Percentiles rank a stretch among this genome's conserved stretches.
phyloP scores from a whole-genome alignment of 257 asterid species.

The Solanum bulbocastanum region DNA sequence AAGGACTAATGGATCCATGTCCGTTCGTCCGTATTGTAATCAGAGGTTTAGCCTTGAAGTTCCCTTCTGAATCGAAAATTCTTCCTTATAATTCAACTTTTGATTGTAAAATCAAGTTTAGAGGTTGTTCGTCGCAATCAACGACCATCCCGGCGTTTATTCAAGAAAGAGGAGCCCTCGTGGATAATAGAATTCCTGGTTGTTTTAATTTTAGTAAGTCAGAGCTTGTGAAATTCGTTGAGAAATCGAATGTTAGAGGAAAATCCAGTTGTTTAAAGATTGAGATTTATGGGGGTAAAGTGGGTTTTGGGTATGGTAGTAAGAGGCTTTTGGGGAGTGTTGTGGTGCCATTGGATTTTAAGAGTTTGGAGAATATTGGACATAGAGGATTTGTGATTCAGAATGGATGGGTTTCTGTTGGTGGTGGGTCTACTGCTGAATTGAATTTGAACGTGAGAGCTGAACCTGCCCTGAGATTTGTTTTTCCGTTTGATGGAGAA shows the following conservation, averaged over 20 bases:
- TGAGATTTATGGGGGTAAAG: conserved; percentile 33
- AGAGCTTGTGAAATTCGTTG: conserved; percentile 48
- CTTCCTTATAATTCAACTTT: background rate
- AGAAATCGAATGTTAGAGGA: conserved; percentile 13
- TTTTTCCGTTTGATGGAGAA: conserved; percentile 87
- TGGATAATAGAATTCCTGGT: conserved; percentile 41
- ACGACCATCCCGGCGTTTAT: conserved; percentile 30
- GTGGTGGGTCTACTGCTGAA: conserved; percentile 24
- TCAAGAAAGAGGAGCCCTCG: conserved; percentile 26
- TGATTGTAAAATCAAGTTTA: conserved; percentile 59
- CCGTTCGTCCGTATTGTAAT: conserved; percentile 69
- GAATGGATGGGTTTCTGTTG: conserved; percentile 65
- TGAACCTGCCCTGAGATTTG: conserved; percentile 92
- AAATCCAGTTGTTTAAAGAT: conserved; percentile 24
- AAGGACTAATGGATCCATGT: conserved; percentile 76
- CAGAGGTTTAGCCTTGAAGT: conserved; percentile 42
- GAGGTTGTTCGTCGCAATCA: conserved; percentile 38
- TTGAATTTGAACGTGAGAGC: conserved; percentile 65
- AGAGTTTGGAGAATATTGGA: conserved; percentile 34
- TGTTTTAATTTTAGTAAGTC: conserved; percentile 49
- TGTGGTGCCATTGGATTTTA: conserved; percentile 55
- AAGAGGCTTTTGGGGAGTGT: conserved; percentile 56
- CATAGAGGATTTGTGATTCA: conserved; percentile 39
- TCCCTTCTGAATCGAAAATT: conserved; percentile 8
- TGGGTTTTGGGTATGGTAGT: conserved; percentile 26